Evolutionary conservation across 2,329 filamentous ascomycete genomes (phyloP), one percentile per base, ranked within the genome.

Genomic region (Ilyonectria robusta): DNA sequence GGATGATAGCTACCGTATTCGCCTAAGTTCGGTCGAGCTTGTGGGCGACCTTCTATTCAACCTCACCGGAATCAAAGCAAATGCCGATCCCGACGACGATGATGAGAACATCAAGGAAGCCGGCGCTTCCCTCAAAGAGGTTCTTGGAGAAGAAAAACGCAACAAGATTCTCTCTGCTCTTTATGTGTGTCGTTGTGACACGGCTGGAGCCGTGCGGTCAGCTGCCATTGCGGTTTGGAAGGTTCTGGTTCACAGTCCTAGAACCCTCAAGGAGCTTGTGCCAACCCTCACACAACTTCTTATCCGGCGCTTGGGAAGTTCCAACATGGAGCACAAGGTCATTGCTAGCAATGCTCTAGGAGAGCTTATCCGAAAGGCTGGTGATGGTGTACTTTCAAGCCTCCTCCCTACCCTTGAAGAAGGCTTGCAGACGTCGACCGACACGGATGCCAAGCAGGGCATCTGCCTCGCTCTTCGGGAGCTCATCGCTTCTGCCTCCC

Each of bases 31-130:
- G 54, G 96, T 99, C 66, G 96, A 99, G 83, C 87, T 99, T 69
- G 95, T 99, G 63, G 96, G 96, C 74, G 97, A 99, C 78, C 86
- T 99, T 55, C 88, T 99, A 26, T 99, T 99, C 88, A 99, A 98
- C 79, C 92, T 99, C 66, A 98, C 95, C 29, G 96, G 96, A 78
- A 95, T 98, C 78, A 97, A 89, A 75, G 93, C 90, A 63, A 94
- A 92, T 74, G 85, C 87, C 6, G 93, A 94, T 67, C 87, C 90
- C 21, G 93, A 94, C 53, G 92, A 94, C 58, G 93, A 95, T 59
- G 92, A 96, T 72, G 93, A 96, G 65, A 87, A 86, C 65, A 93
- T 91, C 48, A 92, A 91, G 76, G 95, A 98, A 82, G 94, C 96
- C 35, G 94, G 95, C 9, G 92, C 94, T 67, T 98, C 96, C n/a